phyloP scores from a whole-genome alignment of 75 land plant genomes.

The Selaginella tamariscina region DNA sequence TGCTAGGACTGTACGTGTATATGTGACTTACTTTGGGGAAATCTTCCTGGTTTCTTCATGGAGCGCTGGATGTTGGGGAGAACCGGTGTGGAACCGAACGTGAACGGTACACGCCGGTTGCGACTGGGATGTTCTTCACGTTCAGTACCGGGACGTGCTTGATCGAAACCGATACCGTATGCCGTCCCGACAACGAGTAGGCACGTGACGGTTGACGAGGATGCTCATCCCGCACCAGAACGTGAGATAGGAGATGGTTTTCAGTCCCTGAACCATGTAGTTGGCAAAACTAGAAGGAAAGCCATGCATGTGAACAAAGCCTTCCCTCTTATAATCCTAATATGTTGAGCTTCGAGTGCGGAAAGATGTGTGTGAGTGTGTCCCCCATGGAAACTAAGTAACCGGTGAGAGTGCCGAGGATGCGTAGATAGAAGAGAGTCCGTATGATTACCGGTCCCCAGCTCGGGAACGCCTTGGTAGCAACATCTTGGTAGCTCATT shows the following conservation, averaged over 20 bases:
- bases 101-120: conserved; percentile 19
- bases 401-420: conserved; percentile 14
- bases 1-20: too few relatives aligned
- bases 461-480: not conserved
- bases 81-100: conserved; percentile 15
- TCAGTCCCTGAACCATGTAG: not conserved
- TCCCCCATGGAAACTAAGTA: conserved; percentile 17
- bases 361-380: conserved; percentile 9
- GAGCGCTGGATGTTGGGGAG: conserved; percentile 20
- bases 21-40: conserved; percentile 14
- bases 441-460: not conserved
- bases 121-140: conserved; percentile 11
- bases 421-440: conserved; percentile 11
- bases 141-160: conserved; percentile 2
- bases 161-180: conserved; percentile 18
- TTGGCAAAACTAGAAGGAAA: not conserved
- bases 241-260: conserved; percentile 17
- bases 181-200: conserved; percentile 9
- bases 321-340: not conserved
- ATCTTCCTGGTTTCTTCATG: conserved; percentile 20
- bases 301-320: not conserved
- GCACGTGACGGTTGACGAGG: conserved; percentile 14
- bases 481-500: conserved; percentile 12
- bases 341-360: not conserved
- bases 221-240: conserved; percentile 13